These are phyloP conservation scores for Mollisiaceae sp. DNA, from an alignment of 2,329 filamentous ascomycete genomes.

Conservation along the genomic window DNA sequence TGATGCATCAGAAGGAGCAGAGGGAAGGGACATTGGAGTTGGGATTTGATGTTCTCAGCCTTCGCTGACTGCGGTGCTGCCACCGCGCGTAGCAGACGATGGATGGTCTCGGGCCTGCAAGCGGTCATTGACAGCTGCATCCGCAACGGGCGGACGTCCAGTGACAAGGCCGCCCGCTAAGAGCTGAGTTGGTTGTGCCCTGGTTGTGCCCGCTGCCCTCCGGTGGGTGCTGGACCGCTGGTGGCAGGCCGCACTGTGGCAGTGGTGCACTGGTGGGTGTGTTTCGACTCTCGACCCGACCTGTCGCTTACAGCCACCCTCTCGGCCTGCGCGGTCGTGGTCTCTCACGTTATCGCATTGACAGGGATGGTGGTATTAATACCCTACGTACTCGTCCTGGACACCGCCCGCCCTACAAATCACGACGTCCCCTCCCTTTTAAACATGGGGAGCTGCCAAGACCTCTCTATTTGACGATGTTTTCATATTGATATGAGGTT, in stretches of 20 bases:
- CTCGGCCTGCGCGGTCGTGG: too few relatives aligned
- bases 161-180: background rate
- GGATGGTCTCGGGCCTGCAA: background rate
- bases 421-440: background rate
- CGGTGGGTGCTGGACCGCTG: too few relatives aligned
- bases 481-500: constrained; percentile 1
- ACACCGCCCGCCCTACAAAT: background rate
- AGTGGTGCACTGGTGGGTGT: too few relatives aligned
- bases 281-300: background rate
- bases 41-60: background rate
- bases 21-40: background rate
- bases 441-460: background rate
- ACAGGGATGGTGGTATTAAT: constrained; percentile 6
- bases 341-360: constrained; percentile 6
- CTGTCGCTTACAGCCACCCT: constrained; percentile 1
- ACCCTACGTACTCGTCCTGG: background rate
- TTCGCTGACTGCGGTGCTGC: background rate
- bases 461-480: background rate
- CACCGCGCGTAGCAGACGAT: background rate
- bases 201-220: background rate
- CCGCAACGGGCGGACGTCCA: background rate
- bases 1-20: background rate
- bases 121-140: background rate
- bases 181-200: background rate
- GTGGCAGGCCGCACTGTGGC: too few relatives aligned